Conservation (phyloP, 2,329 filamentous ascomycete genomes). For the Cladophialophora psammophila region DNA sequence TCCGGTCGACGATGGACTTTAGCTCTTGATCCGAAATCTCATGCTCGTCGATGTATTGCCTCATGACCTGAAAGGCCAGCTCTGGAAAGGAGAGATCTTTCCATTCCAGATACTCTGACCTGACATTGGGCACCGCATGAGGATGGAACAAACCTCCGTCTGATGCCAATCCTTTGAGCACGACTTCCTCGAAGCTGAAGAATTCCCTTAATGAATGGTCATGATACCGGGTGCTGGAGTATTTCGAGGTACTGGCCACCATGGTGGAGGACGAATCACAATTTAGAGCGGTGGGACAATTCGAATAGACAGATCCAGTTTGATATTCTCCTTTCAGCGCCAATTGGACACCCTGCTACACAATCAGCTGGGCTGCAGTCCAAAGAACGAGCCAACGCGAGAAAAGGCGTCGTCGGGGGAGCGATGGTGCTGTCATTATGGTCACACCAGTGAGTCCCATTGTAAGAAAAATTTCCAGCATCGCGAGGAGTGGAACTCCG, state of each 20-base stretch:
- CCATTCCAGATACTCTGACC: constrained; percentile 74
- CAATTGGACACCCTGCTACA: neutral
- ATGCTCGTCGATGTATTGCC: constrained; percentile 80
- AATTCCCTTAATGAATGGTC: constrained; percentile 47
- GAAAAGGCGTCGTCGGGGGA: neutral
- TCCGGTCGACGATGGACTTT: constrained; percentile 80
- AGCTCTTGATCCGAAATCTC: constrained; percentile 85
- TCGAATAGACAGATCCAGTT: neutral
- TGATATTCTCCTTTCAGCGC: neutral
- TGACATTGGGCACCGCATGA: constrained; percentile 75
- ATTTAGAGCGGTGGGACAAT: neutral
- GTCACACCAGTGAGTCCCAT: constrained; percentile 2
- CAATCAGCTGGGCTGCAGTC: neutral
- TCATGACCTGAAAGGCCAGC: constrained; percentile 83
- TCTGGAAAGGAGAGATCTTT: constrained; percentile 79
- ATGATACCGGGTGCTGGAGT: constrained; percentile 33
- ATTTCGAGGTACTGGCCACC: constrained; percentile 34
- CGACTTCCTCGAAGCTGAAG: constrained; percentile 90
- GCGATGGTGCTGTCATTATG: neutral
- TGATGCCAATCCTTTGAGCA: constrained; percentile 84
- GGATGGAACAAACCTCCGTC: constrained; percentile 92
- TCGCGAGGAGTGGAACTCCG: neutral
- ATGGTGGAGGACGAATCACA: constrained; percentile 15
- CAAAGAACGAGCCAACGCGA: neutral
- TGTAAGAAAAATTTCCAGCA: constrained; percentile 1